Conservation (phyloP, 2,329 filamentous ascomycete species). For the Calonectria honghensis region DNA sequence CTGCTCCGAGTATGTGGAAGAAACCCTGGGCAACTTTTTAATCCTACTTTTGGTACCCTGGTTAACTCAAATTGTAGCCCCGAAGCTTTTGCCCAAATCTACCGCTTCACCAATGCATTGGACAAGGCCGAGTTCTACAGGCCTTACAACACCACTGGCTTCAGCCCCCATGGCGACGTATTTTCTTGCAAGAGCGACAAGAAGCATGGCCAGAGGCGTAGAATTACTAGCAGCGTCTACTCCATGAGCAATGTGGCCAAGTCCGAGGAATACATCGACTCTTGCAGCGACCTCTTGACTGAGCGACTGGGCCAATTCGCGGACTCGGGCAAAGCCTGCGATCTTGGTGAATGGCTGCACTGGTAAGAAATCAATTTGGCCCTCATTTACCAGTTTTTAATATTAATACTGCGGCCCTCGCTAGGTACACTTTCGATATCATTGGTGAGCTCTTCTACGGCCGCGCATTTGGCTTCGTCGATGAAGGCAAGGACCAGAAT, state of each 20-base stretch:
- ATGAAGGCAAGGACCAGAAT: constrained; percentile 24
- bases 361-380: neutral
- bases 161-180: constrained; percentile 20
- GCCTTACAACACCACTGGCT: neutral
- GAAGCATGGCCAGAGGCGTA: constrained; percentile 22
- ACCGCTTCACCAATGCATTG: constrained; percentile 5
- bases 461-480: constrained; percentile 36
- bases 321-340: neutral
- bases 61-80: neutral
- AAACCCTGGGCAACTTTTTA: neutral
- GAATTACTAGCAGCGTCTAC: constrained; percentile 31
- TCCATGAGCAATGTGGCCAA: constrained; percentile 27
- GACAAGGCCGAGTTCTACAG: constrained; percentile 33
- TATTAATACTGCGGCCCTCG: neutral
- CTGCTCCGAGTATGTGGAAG: constrained; percentile 16
- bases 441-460: constrained; percentile 39
- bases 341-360: constrained; percentile 34
- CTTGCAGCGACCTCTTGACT: constrained; percentile 25
- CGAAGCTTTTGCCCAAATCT: constrained; percentile 28
- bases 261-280: constrained; percentile 28
- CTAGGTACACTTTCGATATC: constrained; percentile 37
- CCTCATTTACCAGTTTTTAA: no score
- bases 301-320: constrained; percentile 26
- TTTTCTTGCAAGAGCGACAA: constrained; percentile 27
- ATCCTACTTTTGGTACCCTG: neutral